Evolutionary conservation across 306 rosid species (phyloP).

Genomic region (Vicia faba): DNA sequence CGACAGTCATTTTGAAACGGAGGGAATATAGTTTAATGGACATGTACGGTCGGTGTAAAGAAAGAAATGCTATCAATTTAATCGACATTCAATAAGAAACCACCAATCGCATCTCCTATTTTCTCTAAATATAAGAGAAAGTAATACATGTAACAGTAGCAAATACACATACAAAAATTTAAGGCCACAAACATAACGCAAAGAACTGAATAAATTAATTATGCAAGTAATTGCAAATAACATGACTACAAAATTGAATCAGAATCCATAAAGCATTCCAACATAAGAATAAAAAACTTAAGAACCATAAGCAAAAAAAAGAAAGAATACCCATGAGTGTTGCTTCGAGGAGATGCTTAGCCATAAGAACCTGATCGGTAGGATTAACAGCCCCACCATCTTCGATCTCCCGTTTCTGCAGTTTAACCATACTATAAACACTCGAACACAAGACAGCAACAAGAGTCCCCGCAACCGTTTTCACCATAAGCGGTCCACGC

Average conservation of each 20-base stretch:
- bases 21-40: too few relatives aligned
- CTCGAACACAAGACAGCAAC: conserved; percentile 53
- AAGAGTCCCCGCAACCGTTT: conserved; percentile 70
- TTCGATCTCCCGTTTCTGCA: conserved; percentile 67
- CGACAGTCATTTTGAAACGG: too few relatives aligned
- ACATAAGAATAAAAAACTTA: background rate
- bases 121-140: background rate
- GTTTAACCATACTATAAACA: conserved; percentile 56
- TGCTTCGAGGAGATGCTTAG: conserved; percentile 78
- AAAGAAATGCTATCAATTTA: too few relatives aligned
- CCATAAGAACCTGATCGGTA: conserved; percentile 97
- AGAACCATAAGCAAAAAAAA: background rate
- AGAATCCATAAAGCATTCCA: background rate
- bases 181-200: background rate
- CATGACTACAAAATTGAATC: background rate
- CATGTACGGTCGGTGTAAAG: too few relatives aligned
- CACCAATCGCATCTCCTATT: too few relatives aligned
- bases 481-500: conserved; percentile 79
- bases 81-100: too few relatives aligned
- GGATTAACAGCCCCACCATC: conserved; percentile 59
- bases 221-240: background rate
- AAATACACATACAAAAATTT: background rate
- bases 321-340: conserved; percentile 90
- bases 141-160: background rate
- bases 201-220: conserved; percentile 9